phyloP scores from a whole-genome alignment of 495 filamentous ascomycete species.

The Emericellopsis terricola region DNA sequence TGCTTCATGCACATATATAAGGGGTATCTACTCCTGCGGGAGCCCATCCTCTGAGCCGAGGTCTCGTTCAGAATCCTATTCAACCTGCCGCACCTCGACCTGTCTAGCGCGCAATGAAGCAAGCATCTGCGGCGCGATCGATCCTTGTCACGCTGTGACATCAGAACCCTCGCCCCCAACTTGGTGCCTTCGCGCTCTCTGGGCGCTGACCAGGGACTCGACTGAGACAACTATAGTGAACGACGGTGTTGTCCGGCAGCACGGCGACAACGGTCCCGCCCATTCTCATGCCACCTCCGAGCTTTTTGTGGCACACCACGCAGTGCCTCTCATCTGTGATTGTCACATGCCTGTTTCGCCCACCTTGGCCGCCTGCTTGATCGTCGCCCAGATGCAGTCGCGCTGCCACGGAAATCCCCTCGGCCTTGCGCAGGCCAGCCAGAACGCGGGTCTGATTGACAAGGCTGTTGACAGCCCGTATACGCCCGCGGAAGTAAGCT shows the following conservation, averaged over 20 bases:
- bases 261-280: slow-evolving; percentile 68
- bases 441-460: slow-evolving; percentile 66
- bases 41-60: too few relatives aligned
- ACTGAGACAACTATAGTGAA: slow-evolving; percentile 69
- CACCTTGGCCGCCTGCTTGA: slow-evolving; percentile 30
- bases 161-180: slow-evolving; percentile 2
- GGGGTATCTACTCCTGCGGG: too few relatives aligned
- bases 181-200: slow-evolving; percentile 4
- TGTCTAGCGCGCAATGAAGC: too few relatives aligned
- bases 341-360: slow-evolving; percentile 54
- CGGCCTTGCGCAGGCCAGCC: slow-evolving; percentile 51
- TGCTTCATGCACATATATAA: background rate
- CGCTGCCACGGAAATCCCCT: slow-evolving; percentile 53
- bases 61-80: too few relatives aligned
- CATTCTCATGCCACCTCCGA: slow-evolving; percentile 15
- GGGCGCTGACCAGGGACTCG: slow-evolving; percentile 11
- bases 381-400: slow-evolving; percentile 51
- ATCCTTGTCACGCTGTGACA: too few relatives aligned
- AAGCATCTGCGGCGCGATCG: too few relatives aligned
- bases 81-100: too few relatives aligned
- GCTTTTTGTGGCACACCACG: slow-evolving; percentile 76
- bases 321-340: slow-evolving; percentile 78
- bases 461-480: slow-evolving; percentile 67
- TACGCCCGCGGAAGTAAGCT: slow-evolving; percentile 80
- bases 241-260: slow-evolving; percentile 40